Base-by-base conservation (phyloP, 768 basidiomycete species). In the Podaxis sp. region DNA sequence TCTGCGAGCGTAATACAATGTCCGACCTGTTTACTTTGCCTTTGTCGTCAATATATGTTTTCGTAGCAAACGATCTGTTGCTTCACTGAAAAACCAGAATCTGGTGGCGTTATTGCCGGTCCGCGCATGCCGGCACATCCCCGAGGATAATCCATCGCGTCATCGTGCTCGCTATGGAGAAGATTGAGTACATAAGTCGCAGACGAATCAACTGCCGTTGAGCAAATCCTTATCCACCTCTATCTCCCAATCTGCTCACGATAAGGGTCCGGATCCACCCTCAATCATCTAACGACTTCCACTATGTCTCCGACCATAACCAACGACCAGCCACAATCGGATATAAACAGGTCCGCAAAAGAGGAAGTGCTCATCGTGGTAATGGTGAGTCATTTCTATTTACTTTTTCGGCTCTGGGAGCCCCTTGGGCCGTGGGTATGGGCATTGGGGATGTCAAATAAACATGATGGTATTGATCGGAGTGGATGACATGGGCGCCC, bases 291-390 rank as follows among this genome's bases (percentile, higher is more conserved):
- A 24, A 24, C 19, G 1, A 9, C 33, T 33, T 9, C 33, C 44
- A 42, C 11, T 15, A 56, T 57, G 61, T 7, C 36, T 36, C 6
- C 22, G 40, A 52, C 40, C 30, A 3, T 39, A 19, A 40, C 30
- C 38, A 53, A 54, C n/a, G 17, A 12, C 36, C 44, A 24, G 17
- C 46, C 48, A 51, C 51, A 51, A 26, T 52, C 59, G 59, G 59
- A 42, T 36, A n/a, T 26, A 15, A 52, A 19, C 13, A 40, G 33
- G 17, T 2, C 49, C 15, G 4, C 38, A 22, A 39, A 49, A 30
- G 39, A 28, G 17, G 42, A 61, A 13, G 63, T 75, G 38, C 72
- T 84, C 61, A 75, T 86, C 63, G 69, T 85, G 24, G 77, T 84
- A 49, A 85, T 86, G 84, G 84, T 85, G 49, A 57, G 70, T 63